These are phyloP conservation scores for Glebionis coronaria DNA, from an alignment of 129 eudicot species.

Conservation along the genomic window DNA sequence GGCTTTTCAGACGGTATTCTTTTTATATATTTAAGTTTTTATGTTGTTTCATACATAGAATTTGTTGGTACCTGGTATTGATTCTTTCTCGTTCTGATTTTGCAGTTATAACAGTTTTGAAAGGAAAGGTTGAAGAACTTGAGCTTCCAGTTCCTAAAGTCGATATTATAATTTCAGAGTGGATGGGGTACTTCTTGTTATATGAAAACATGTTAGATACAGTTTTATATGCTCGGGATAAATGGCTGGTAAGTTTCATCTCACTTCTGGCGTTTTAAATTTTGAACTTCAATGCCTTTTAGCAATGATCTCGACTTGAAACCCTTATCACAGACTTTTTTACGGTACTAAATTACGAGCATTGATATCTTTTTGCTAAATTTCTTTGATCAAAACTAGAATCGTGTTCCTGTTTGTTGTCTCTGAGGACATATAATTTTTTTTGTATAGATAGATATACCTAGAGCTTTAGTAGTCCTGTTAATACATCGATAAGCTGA, in stretches of 20 bases:
- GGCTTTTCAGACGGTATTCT: slow-evolving; percentile 63
- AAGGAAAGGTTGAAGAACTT: slow-evolving; percentile 91
- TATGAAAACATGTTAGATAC: slow-evolving; percentile 94
- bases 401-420: no score
- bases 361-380: no score
- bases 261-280: no score
- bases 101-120: slow-evolving; percentile 83
- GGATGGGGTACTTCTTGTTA: slow-evolving; percentile 98
- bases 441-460: no score
- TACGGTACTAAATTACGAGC: no score
- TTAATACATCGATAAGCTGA: not conserved
- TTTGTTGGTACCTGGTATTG: slow-evolving; percentile 15
- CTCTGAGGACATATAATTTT: no score
- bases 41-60: not conserved
- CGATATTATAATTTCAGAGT: slow-evolving; percentile 88
- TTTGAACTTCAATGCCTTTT: no score
- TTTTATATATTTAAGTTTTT: not conserved
- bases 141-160: slow-evolving; percentile 91
- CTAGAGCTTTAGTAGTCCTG: not conserved
- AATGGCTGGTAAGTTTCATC: slow-evolving; percentile 76
- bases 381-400: no score
- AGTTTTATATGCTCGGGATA: slow-evolving; percentile 91
- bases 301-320: no score
- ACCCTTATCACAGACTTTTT: no score
- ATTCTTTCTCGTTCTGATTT: not conserved